Evolutionary conservation across 164 flowering plant species (phyloP), one percentile per base, ranked within the genome.

Genomic region (Cinnamomum chago): DNA sequence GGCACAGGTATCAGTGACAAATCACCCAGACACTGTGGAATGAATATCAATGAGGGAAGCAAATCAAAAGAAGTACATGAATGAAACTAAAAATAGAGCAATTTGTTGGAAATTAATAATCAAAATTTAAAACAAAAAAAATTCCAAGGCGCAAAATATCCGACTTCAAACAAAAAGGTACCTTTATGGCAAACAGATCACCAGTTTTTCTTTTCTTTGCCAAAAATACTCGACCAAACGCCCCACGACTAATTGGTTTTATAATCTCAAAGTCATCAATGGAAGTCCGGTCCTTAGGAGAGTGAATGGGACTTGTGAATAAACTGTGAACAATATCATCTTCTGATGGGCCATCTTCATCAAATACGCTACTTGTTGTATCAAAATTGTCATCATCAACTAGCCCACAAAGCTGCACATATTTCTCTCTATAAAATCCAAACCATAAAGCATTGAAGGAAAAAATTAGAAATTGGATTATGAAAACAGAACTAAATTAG

Each of bases 151-250:
- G 2, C 47, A 40, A 40, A 2, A 7, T 40, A 7, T 7, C 47
- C 9, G 2, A 40, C 47, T 40, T 40, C 12, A 50, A 30, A 68
- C 6, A 51, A 18, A 15, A 13, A 13, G 12, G 15, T 72, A 93
- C 99, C 97, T 95, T 95, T 79, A 95, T 95, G 30, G 98, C 99
- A 88, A 95, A 95, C 52, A 93, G 86, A 80, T 95, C 99, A 67
- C 98, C 99, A 67, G 98, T 95, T 71, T 92, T 86, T 82, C 96
- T 88, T 90, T 95, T 95, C 77, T 90, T 87, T 64, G 99, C 93
- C 75, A 95, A 94, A 73, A 95, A 95, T 74, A 95, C 99, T 68
- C 98, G 88, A 70, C 99, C 99, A 89, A 83, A 95, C 81, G 99
- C 99, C 25, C 99, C 99, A 79, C 97, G 88, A 74, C 99, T 95